phyloP scores from a whole-genome alignment of 1,284 basidiomycete species.

The Takashimella koratensis region DNA sequence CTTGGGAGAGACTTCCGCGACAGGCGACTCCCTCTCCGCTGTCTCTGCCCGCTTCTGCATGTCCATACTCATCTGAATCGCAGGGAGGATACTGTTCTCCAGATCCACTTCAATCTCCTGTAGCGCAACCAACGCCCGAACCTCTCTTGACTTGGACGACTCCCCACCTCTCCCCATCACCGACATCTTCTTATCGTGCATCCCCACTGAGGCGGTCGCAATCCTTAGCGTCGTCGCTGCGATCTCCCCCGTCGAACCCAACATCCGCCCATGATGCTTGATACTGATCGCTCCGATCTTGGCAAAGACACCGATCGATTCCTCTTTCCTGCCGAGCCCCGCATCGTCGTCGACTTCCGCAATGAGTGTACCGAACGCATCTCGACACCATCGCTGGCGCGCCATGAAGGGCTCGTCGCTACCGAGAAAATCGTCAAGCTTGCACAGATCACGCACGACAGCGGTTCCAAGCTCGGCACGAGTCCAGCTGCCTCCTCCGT shows the following conservation, averaged over 20 bases:
- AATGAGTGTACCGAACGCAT: not conserved
- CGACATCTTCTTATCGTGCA: not conserved
- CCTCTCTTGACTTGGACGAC: constrained; percentile 1
- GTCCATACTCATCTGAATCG: not conserved
- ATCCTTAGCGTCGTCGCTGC: constrained; percentile 19
- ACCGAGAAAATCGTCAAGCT: constrained; percentile 22
- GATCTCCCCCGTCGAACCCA: constrained; percentile 15
- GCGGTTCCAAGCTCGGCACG: constrained; percentile 14
- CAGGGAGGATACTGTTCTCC: constrained; percentile 26
- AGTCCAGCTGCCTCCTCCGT: not conserved
- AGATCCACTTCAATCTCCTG: constrained; percentile 17
- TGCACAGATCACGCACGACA: constrained; percentile 18
- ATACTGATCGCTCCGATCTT: constrained; percentile 14
- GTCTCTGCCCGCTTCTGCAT: not conserved
- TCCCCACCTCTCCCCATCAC: not conserved
- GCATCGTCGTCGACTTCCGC: not conserved
- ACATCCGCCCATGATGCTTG: constrained; percentile 25
- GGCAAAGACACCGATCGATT: constrained; percentile 18
- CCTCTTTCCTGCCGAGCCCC: not conserved
- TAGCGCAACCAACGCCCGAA: constrained; percentile 19
- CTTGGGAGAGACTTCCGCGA: not conserved
- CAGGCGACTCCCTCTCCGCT: not conserved
- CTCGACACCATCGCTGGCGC: constrained; percentile 16
- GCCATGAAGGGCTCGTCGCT: constrained; percentile 24
- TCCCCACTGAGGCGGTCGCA: constrained; percentile 13